phyloP scores from a whole-genome alignment of 164 flowering plant genomes.

The Macadamia integrifolia region DNA sequence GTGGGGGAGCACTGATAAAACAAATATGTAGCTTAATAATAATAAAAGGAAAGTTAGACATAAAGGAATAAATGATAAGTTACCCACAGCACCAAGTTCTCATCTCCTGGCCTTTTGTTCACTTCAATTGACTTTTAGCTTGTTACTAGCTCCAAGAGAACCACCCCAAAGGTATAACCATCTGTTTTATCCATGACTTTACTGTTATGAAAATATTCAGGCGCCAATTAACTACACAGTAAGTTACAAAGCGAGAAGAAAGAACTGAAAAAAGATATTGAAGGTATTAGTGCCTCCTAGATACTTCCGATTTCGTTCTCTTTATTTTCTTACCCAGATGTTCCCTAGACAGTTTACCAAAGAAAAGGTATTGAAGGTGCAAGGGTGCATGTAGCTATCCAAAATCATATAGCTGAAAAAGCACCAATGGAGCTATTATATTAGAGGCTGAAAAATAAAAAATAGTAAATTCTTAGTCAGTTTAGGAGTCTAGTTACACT shows the following conservation, averaged over 20 bases:
- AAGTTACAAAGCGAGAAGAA: conserved; percentile 1
- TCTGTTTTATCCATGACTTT: conserved; percentile 92
- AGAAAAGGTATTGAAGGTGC: conserved; percentile 93
- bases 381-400: conserved; percentile 78
- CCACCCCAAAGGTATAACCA: conserved; percentile 87
- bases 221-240: conserved; percentile 76
- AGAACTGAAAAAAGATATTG: conserved; percentile 49
- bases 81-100: conserved; percentile 86
- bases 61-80: conserved; percentile 13
- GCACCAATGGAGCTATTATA: no score
- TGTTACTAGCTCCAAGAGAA: conserved; percentile 70
- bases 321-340: conserved; percentile 21
- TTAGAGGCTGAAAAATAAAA: no score
- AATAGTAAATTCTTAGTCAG: no score
- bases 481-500: no score
- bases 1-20: not conserved
- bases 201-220: conserved; percentile 95
- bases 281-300: no score
- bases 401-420: no score
- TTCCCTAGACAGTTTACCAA: conserved; percentile 95
- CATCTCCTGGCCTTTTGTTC: conserved; percentile 63
- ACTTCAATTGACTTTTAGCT: conserved; percentile 86
- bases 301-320: no score
- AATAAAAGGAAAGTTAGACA: not conserved
- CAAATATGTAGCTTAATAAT: not conserved